phyloP scores from a whole-genome alignment of 2,329 filamentous ascomycete genomes.

The Paracamarosporium sp. region DNA sequence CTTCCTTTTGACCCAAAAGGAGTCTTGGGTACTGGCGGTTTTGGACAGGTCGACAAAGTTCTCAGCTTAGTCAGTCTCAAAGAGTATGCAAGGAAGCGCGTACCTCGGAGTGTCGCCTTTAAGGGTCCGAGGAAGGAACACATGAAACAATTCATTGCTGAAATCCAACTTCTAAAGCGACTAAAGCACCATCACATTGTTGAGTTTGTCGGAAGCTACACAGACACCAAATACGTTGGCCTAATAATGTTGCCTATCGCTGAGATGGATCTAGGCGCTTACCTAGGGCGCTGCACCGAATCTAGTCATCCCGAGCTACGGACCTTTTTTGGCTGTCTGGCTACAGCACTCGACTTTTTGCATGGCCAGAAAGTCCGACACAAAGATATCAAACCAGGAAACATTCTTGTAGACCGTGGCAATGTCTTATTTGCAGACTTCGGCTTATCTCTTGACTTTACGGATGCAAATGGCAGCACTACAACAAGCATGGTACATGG shows the following conservation, averaged over 20 bases:
- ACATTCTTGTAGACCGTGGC: slow-evolving; percentile 31
- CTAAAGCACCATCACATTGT: slow-evolving; percentile 38
- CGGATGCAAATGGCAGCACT: slow-evolving; percentile 18
- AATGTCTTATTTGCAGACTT: slow-evolving; percentile 35
- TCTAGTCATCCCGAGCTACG: slow-evolving; percentile 11
- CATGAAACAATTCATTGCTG: slow-evolving; percentile 28
- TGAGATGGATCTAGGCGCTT: slow-evolving; percentile 23
- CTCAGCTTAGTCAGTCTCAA: slow-evolving; percentile 26
- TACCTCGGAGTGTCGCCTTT: slow-evolving; percentile 22
- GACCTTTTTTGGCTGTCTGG: slow-evolving; percentile 37
- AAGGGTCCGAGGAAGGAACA: slow-evolving; percentile 8
- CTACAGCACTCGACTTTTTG: slow-evolving; percentile 28
- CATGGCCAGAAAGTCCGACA: slow-evolving; percentile 32
- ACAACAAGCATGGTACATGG: slow-evolving; percentile 16
- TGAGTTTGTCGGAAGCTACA: slow-evolving; percentile 38
- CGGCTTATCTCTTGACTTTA: slow-evolving; percentile 27
- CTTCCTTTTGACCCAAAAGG: slow-evolving; percentile 25
- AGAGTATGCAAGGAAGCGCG: slow-evolving; percentile 36
- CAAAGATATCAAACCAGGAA: slow-evolving; percentile 40
- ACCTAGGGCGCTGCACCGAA: slow-evolving; percentile 14
- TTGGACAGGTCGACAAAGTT: slow-evolving; percentile 32
- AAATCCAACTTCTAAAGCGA: slow-evolving; percentile 34
- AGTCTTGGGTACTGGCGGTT: slow-evolving; percentile 29
- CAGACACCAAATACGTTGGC: slow-evolving; percentile 32
- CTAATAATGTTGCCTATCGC: slow-evolving; percentile 37